Evolutionary conservation across 768 basidiomycete genomes (phyloP), one percentile per base, ranked within the genome.

Genomic region (Lanmaoa pseudosensibilis): DNA sequence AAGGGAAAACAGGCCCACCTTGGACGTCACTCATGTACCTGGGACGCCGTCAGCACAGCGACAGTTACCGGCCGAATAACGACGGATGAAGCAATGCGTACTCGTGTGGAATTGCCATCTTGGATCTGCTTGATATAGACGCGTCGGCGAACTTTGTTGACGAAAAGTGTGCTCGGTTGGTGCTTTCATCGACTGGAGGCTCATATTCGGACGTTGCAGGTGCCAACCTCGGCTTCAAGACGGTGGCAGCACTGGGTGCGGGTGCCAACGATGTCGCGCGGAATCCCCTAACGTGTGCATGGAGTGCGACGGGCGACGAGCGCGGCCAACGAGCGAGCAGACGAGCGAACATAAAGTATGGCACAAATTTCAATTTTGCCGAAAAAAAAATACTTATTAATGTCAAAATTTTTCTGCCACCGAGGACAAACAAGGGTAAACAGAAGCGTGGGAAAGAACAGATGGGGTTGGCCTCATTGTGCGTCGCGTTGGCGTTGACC

Each of bases 21-120:
- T 80, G 79, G 16, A 80, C 79, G 57, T 80, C 78, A 25, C 78
- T 77, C 71, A 80, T 64, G 56, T 71, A 75, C 58, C 78, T 78
- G 51, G 23, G n/a, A 46, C 30, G 19, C 54, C 50, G 55, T 68
- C 45, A 68, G 67, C 46, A 61, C 25, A 59, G 49, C 58, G 49
- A 70, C 46, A 57, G 37, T 36, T 21, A 46, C 44, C 6, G 21
- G 44, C 43, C 33, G 27, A 36, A 46, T 19, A 43, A 38, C 36
- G 47, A 43, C 18, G 43, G 38, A 45, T 34, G 19, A 57, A 54
- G 37, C 15, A 33, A 15, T 50, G 63, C 78, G 50, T 63, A 79
- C 75, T 80, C 75, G 60, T 81, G 76, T 56, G 65, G 68, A 32
- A 81, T 76, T 1, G 74, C 75, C 53, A 57, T 63, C 64, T 80